Evolutionary conservation across 2,329 filamentous ascomycete genomes (phyloP).

Genomic region (Beauveria asiatica): DNA sequence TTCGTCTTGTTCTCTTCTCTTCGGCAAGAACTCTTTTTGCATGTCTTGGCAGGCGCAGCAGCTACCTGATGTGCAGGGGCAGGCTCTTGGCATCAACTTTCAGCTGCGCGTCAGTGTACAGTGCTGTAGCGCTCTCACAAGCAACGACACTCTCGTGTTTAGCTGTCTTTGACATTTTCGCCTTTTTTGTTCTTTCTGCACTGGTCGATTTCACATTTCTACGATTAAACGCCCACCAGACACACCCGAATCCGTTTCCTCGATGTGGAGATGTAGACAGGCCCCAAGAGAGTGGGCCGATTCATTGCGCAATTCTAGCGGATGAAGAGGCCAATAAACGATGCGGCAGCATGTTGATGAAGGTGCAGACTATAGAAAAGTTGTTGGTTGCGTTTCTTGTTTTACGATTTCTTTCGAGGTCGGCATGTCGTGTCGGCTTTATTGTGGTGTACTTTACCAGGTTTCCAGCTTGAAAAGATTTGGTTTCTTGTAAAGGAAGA

Average conservation of each 20-base stretch:
- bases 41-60: neutral
- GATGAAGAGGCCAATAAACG: neutral
- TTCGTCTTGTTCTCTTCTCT: neutral
- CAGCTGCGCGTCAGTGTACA: neutral
- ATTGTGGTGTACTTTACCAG: neutral
- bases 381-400: neutral
- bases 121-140: neutral
- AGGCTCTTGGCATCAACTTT: neutral
- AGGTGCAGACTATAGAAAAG: neutral
- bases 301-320: neutral
- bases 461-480: neutral
- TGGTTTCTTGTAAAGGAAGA: neutral
- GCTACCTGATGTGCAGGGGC: neutral
- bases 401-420: neutral
- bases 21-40: neutral
- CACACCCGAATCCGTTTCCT: neutral
- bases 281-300: neutral
- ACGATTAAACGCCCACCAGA: constrained; percentile 7
- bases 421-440: neutral
- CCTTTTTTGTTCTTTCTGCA: neutral
- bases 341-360: neutral
- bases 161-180: neutral
- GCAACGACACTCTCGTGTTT: neutral
- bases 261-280: neutral
- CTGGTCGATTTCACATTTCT: neutral